Evolutionary conservation across 2,329 filamentous ascomycete genomes (phyloP).

Genomic region (Microsporum canis): DNA sequence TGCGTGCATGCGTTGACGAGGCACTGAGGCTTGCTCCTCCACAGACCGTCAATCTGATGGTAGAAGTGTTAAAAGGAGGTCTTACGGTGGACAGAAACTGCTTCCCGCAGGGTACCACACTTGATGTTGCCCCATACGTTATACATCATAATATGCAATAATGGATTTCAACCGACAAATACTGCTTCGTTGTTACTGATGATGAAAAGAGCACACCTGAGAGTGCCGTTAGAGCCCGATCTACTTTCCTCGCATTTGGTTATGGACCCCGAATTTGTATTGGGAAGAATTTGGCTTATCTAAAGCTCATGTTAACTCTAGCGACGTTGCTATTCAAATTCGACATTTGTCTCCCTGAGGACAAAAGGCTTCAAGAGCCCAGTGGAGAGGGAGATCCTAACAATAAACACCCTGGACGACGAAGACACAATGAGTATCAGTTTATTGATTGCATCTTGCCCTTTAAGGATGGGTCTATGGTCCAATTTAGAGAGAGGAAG

Average conservation of each 20-base stretch:
- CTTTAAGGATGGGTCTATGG: conserved; percentile 25
- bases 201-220: background rate
- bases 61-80: conserved; percentile 21
- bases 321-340: conserved; percentile 31
- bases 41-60: conserved; percentile 22
- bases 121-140: conserved; percentile 23
- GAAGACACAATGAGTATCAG: conserved; percentile 8
- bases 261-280: conserved; percentile 34
- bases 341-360: conserved; percentile 21
- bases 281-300: conserved; percentile 34
- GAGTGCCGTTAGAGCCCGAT: conserved; percentile 38
- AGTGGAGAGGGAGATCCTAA: background rate
- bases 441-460: conserved; percentile 6
- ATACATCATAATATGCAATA: conserved; percentile 24
- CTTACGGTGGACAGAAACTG: conserved; percentile 21
- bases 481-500: conserved; percentile 16
- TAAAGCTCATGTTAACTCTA: conserved; percentile 32
- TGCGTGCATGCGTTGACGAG: conserved; percentile 34
- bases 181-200: background rate
- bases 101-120: conserved; percentile 22
- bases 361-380: background rate
- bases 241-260: conserved; percentile 23
- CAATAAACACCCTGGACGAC: conserved; percentile 6
- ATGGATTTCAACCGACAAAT: conserved; percentile 19
- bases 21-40: conserved; percentile 18